Evolutionary conservation across 345 rosid genomes (phyloP), one percentile per base, ranked within the genome.

Genomic region (Salix viminalis): DNA sequence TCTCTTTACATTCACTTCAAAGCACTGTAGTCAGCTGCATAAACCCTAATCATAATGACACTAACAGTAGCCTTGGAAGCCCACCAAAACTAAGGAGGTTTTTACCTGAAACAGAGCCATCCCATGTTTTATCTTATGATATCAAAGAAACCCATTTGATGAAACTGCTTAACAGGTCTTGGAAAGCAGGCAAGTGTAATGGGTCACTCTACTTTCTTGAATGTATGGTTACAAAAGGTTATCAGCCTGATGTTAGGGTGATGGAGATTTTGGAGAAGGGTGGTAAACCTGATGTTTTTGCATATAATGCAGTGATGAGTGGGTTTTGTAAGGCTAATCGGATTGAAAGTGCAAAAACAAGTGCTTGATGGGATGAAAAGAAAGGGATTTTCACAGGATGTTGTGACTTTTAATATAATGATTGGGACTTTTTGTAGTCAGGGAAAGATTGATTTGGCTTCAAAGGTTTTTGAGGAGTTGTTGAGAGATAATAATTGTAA

Each of bases 251-350:
- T 75, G 91, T 89, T 48, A 88, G 88, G 74, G 96, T 92, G 7
- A 87, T 94, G 93, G 94, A 87, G 77, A 90, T 94, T 37, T 74
- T 91, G 69, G 98, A 94, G 83, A 87, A 64, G 42, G 76, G 83
- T 48, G 94, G 96, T 2, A 79, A 88, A 28, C 97, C 95, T 75
- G 97, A 94, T 83, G 89, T 89, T 36, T 87, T 89, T 72, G 84
- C 97, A 52, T 94, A 91, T 78, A 94, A 94, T 82, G 97, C 91
- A 0, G 73, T 94, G 86, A 91, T 94, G 52, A 88, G 90, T 52
- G 95, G 97, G 77, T 91, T 91, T 65, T 91, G 97, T 80, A 94
- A 94, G 87, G 84, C 88, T 26, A 87, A 87, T 81, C 86, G 84
- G 71, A 84, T 90, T 14, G 92, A 88, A n/a, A 83, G 84, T 50